These are phyloP conservation scores for Babesia divergens DNA, from an alignment of 169 alveolate species.

Conservation along the genomic window DNA sequence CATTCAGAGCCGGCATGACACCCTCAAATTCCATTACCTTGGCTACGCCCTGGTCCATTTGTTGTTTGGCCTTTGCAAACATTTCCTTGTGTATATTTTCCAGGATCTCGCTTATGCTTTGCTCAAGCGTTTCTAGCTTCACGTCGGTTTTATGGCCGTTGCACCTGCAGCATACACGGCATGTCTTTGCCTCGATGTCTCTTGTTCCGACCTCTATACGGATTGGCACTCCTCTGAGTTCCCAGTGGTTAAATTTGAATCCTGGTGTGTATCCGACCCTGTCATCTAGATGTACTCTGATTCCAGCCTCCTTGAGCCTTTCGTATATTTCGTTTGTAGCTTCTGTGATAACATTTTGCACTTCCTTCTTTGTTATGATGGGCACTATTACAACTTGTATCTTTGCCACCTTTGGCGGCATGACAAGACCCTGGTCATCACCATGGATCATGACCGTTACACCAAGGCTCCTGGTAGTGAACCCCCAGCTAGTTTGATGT, in stretches of 20 bases:
- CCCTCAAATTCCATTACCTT: slow-evolving; percentile 66
- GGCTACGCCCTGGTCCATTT: slow-evolving; percentile 65
- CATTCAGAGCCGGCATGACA: slow-evolving; percentile 83
- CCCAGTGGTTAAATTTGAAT: slow-evolving; percentile 99
- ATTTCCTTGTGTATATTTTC: slow-evolving; percentile 71
- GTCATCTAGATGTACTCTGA: slow-evolving; percentile 79
- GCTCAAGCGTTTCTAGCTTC: slow-evolving; percentile 56
- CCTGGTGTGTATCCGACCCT: slow-evolving; percentile 98
- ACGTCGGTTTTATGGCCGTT: slow-evolving; percentile 81
- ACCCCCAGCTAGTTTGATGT: slow-evolving; percentile 99
- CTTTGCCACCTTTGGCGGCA: slow-evolving; percentile 97
- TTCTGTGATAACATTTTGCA: slow-evolving; percentile 63
- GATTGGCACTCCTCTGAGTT: slow-evolving; percentile 98
- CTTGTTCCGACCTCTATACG: slow-evolving; percentile 97
- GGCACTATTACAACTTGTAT: slow-evolving; percentile 95
- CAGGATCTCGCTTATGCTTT: slow-evolving; percentile 61
- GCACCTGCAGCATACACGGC: slow-evolving; percentile 87
- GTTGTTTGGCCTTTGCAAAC: slow-evolving; percentile 67
- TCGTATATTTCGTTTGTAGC: slow-evolving; percentile 65
- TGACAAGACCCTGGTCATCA: slow-evolving; percentile 96
- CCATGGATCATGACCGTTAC: slow-evolving; percentile 96
- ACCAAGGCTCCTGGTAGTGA: slow-evolving; percentile 96
- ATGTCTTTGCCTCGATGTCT: slow-evolving; percentile 89
- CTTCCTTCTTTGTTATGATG: slow-evolving; percentile 80
- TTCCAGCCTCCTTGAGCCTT: slow-evolving; percentile 21